Evolutionary conservation across 495 filamentous ascomycete genomes (phyloP), one percentile per base, ranked within the genome.

Genomic region (Amniculicola lignicola): DNA sequence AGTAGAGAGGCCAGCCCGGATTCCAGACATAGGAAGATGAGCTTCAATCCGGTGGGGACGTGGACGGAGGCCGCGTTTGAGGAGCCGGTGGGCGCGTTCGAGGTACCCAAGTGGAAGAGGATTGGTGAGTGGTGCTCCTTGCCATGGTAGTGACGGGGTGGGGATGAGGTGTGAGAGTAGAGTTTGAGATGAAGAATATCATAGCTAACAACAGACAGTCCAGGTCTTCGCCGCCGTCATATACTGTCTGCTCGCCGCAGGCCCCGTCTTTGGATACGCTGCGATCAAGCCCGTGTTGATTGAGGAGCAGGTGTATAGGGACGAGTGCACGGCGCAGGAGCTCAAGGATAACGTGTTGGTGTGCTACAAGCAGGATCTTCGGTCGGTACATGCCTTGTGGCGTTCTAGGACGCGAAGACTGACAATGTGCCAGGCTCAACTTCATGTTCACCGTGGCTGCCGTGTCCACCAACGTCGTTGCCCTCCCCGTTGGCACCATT

Each of bases 361-460:
- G 16, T 89, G 85, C 66, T 75, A 77, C 35, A 75, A 79, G 63
- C 85, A 89, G 67, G 90, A 95, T 67, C 83, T 95, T 41, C 80
- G 85, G 76, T 81, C 70, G 45, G 57, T 61, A 27, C 4, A n/a
- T n/a, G 9, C 29, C 29, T 7, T 7, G 29, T 33, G 7, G 29
- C 7, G n/a, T 33, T n/a, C 29, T 7, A 7, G n/a, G 7, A 16
- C 22, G 27, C 14, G 18, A 22, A 19, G 14, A 35, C 46, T 48
- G 22, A 62, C 28, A 4, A 24, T 9, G 11, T 23, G 22, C 22
- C 45, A 67, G 64, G 42, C 76, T 95, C 41, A 96, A 96, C 68
- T 70, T 95, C 53, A 95, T 96, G 90, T 95, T 96, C 75, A 95
- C 90, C 25, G 77, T 88, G 29, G 90, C 89, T n/a, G 90, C 89